Evolutionary conservation across 2,329 filamentous ascomycete genomes (phyloP).

Genomic region (Alternaria sp.): DNA sequence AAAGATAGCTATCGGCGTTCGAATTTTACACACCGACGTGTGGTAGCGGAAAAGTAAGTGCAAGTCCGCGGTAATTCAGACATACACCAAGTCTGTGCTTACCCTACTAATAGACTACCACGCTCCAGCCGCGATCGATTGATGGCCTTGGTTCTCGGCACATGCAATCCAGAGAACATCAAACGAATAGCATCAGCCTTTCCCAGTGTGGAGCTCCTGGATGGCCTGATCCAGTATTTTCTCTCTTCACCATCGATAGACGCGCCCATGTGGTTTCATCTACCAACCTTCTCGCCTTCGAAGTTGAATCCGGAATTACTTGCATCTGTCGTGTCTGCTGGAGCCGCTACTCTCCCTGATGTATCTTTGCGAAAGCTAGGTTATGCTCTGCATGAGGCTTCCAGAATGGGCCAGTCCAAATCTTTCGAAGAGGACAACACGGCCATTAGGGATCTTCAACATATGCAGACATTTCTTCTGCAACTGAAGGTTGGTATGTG

Average conservation of each 20-base stretch:
- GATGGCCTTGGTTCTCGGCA: constrained; percentile 69
- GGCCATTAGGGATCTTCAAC: constrained; percentile 61
- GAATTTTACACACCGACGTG: constrained; percentile 48
- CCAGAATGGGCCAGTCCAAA: constrained; percentile 51
- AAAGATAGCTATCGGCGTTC: constrained; percentile 44
- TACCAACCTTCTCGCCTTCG: constrained; percentile 66
- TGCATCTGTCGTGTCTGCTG: constrained; percentile 67
- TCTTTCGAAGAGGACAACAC: constrained; percentile 61
- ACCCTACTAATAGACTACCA: constrained; percentile 33
- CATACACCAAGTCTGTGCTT: background rate
- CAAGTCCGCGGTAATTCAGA: background rate
- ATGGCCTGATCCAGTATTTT: constrained; percentile 69
- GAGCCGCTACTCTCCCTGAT: constrained; percentile 67
- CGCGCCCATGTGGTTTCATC: constrained; percentile 68
- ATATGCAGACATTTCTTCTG: constrained; percentile 61
- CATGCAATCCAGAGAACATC: constrained; percentile 62
- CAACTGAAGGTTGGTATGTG: constrained; percentile 64
- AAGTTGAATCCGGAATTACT: constrained; percentile 67
- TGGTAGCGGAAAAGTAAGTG: constrained; percentile 50
- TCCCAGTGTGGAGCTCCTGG: constrained; percentile 67
- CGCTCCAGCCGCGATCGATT: constrained; percentile 64
- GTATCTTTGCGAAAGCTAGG: constrained; percentile 67
- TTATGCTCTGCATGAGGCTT: constrained; percentile 60
- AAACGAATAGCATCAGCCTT: constrained; percentile 67
- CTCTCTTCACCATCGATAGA: constrained; percentile 65